These are phyloP conservation scores for Penicillium cataractarum DNA, from an alignment of 495 filamentous ascomycete genomes.

Conservation along the genomic window DNA sequence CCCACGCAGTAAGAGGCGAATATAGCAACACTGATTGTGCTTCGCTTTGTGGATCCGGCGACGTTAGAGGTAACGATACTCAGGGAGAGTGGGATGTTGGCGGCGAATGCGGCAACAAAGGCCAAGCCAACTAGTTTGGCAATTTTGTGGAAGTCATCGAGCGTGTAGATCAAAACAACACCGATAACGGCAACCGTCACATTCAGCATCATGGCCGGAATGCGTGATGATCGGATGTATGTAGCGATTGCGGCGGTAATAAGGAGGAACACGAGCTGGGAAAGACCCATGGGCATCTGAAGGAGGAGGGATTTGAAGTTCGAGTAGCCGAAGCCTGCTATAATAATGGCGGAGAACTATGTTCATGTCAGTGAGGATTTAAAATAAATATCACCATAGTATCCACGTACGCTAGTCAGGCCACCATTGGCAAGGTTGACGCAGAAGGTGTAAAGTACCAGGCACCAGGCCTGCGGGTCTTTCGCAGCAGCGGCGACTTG, in stretches of 20 bases:
- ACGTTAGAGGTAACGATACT: conserved; percentile 25
- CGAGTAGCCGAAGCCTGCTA: conserved; percentile 33
- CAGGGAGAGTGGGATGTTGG: conserved; percentile 45
- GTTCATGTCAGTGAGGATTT: not conserved
- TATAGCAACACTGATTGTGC: conserved; percentile 8
- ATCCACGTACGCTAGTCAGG: conserved; percentile 25
- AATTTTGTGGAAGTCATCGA: conserved; percentile 40
- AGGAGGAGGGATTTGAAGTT: conserved; percentile 30
- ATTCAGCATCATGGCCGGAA: conserved; percentile 21
- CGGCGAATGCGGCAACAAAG: conserved; percentile 46
- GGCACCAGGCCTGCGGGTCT: conserved; percentile 43
- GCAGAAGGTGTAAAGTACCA: conserved; percentile 23
- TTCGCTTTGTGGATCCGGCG: conserved; percentile 31
- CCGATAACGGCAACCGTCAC: conserved; percentile 11
- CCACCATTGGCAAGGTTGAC: conserved; percentile 31
- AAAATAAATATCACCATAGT: not conserved
- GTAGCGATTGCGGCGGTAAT: conserved; percentile 28
- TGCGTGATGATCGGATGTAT: conserved; percentile 17
- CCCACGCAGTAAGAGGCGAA: conserved; percentile 19
- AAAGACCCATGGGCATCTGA: conserved; percentile 27
- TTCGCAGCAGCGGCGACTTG: conserved; percentile 47
- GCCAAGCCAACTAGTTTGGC: conserved; percentile 52
- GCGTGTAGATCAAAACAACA: conserved; percentile 14
- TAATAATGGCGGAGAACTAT: conserved; percentile 26
- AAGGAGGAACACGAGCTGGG: conserved; percentile 32